Conservation (phyloP, 2,329 filamentous ascomycete species). For the Chrysoporthe deuterocubensis region DNA sequence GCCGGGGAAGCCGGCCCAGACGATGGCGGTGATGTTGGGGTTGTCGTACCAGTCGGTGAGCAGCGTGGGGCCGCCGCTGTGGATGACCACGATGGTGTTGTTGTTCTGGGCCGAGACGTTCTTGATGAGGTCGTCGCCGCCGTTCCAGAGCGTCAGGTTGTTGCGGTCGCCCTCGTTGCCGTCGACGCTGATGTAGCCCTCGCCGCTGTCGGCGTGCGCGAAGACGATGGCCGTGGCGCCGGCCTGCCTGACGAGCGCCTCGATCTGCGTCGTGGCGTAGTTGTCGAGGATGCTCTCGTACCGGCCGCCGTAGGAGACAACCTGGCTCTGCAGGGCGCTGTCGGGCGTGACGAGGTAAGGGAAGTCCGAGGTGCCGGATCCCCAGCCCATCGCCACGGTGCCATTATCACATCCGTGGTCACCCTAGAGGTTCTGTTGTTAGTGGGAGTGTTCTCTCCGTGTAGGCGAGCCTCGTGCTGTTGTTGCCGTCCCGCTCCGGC, state of each 20-base stretch:
- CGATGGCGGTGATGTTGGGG: slow-evolving; percentile 80
- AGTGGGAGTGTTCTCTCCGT: no score
- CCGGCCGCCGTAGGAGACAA: slow-evolving; percentile 59
- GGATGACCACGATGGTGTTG: slow-evolving; percentile 92
- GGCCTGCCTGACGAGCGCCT: slow-evolving; percentile 63
- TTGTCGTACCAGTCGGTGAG: slow-evolving; percentile 75
- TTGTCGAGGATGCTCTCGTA: slow-evolving; percentile 72
- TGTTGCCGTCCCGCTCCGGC: no score
- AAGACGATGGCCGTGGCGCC: slow-evolving; percentile 81
- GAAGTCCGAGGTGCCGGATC: slow-evolving; percentile 73
- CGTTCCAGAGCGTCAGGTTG: slow-evolving; percentile 88
- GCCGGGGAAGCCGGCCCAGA: slow-evolving; percentile 82
- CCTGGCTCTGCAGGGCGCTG: slow-evolving; percentile 67
- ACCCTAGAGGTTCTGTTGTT: not conserved
- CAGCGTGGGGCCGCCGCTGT: slow-evolving; percentile 80
- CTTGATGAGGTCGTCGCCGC: slow-evolving; percentile 79
- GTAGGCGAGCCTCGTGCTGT: no score
- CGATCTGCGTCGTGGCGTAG: slow-evolving; percentile 64
- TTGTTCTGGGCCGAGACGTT: slow-evolving; percentile 77
- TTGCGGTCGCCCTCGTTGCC: slow-evolving; percentile 87
- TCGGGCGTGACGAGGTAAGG: slow-evolving; percentile 79
- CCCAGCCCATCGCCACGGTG: slow-evolving; percentile 78
- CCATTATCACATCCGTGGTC: slow-evolving; percentile 67
- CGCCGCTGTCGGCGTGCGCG: slow-evolving; percentile 83
- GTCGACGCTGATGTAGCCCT: slow-evolving; percentile 83